Evolutionary conservation across 208 protist genomes (phyloP), one percentile per base, ranked within the genome.

Genomic region (Crithidia fasciculata): DNA sequence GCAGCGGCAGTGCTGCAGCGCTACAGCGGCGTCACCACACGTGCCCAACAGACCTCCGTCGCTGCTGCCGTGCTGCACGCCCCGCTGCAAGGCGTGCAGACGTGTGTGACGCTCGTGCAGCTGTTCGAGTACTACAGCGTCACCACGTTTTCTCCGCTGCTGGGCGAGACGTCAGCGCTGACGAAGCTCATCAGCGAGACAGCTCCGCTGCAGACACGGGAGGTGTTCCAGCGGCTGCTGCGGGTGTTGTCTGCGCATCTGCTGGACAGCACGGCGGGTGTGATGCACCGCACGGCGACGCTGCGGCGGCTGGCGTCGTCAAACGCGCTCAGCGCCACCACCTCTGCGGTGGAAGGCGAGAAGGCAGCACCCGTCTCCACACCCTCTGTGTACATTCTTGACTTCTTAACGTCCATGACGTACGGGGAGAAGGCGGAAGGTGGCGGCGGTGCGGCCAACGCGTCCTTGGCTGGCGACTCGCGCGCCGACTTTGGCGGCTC

Each of bases 91-190:
- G 84, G 74, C n/a, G 59, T 91, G 10, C 81, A 84, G 61, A 86
- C 75, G 15, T 71, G 72, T 52, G 88, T 91, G 64, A 64, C 74
- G 16, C 71, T 96, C 6, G 61, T 93, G 43, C 83, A 90, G 76
- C 81, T 96, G 18, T 91, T 93, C 47, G 78, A 76, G 57, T 96
- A 94, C 80, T 95, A 92, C 75, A 78, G 67, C 13, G 69, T 40
- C 19, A 85, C 83, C 5, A 88, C 83, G 4, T 89, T 94, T 44
- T 64, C 65, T 9, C 84, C 85, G 28, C 67, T 96, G 39, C 80
- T 94, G 39, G 89, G 89, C 0, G 52, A 67, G 19, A 67, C 61
- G 16, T 63, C 89, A 2, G 70, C 83, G 41, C 81, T 95, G 52
- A 91, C 86, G 13, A 63, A 66, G n/a, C 74, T 92, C 18, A 67